These are phyloP conservation scores for Fistulifera pelliculosa DNA, from an alignment of 108 stramenopile species.

Conservation along the genomic window DNA sequence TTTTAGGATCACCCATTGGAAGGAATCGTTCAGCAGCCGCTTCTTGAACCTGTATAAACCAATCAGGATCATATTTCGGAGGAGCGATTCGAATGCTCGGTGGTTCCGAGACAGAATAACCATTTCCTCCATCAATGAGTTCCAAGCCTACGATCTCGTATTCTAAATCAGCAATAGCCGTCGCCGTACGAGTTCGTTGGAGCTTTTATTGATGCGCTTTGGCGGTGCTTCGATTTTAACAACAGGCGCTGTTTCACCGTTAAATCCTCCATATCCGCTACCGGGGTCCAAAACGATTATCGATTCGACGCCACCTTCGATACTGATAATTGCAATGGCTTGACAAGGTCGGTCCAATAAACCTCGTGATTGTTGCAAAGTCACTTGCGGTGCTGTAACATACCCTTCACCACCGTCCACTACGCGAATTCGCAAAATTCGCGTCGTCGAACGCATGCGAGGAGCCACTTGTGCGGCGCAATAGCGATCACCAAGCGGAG, in stretches of 20 bases:
- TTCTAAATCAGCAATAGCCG: constrained; percentile 60
- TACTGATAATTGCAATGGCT: constrained; percentile 63
- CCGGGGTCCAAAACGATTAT: constrained; percentile 71
- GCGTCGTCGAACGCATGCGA: constrained; percentile 48
- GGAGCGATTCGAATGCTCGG: constrained; percentile 41
- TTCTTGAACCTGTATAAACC: constrained; percentile 46
- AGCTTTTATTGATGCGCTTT: constrained; percentile 5
- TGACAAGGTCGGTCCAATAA: constrained; percentile 23
- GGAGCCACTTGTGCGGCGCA: constrained; percentile 41
- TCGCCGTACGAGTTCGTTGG: constrained; percentile 26
- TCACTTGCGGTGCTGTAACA: constrained; percentile 31
- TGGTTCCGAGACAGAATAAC: constrained; percentile 54
- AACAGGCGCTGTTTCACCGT: constrained; percentile 34
- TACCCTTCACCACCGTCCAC: constrained; percentile 74
- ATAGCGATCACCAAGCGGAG: constrained; percentile 70
- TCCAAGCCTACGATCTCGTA: constrained; percentile 44
- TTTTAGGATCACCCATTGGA: constrained; percentile 6
- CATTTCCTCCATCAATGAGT: constrained; percentile 51
- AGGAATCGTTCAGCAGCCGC: constrained; percentile 3
- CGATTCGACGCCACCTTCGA: constrained; percentile 47
- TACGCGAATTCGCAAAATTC: constrained; percentile 63
- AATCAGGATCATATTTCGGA: constrained; percentile 62
- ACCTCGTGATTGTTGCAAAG: constrained; percentile 20
- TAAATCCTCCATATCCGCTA: constrained; percentile 54
- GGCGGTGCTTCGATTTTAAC: constrained; percentile 47